Evolutionary conservation across 2,329 filamentous ascomycete genomes (phyloP), one percentile per base, ranked within the genome.

Genomic region (Cryphonectria nitschkei): DNA sequence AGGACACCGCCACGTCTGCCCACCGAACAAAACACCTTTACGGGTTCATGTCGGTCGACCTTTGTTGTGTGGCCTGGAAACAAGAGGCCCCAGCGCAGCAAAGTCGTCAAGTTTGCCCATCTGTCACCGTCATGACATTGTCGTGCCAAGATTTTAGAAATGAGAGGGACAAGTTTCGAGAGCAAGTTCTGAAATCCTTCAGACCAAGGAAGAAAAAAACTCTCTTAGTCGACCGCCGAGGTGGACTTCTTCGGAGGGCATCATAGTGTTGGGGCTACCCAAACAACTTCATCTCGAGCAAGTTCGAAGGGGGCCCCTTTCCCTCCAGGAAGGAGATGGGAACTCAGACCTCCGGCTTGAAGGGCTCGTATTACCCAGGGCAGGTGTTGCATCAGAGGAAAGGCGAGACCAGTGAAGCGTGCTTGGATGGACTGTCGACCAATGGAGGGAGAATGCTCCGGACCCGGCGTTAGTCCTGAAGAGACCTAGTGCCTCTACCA

Each of bases 361-460:
- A 58, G 29, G 29, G 54, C 54, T 58, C 54, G 29, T 58, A 58
- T 58, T 34, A 58, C 54, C 54, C 54, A 29, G 54, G 54, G 54
- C 54, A 32, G 54, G 54, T 58, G 54, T 58, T 58, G 54, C 54
- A 58, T 34, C 54, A 32, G 54, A 32, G 13, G 26, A 58, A 58
- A 56, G 54, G 54, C 54, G 26, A 32, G 54, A 56, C 54, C 26
- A 56, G 13, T 19, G 50, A 26, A 54, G n/a, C 52, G 52, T 39
- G 37, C 37, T 39, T 39, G 37, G 37, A 39, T 39, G 37, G 37
- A 7, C 16, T 46, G 16, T 22, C 4, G 43, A 56, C n/a, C 52
- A 26, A 4, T 56, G 54, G 29, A 8, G 54, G 29, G 54, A 58
- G 54, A 32, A 19, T 58, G 16, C 54, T 58, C 54, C 54, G 54